Evolutionary conservation across 2,329 filamentous ascomycete species (phyloP).

Genomic region (Calonectria pseudoreteaudii): DNA sequence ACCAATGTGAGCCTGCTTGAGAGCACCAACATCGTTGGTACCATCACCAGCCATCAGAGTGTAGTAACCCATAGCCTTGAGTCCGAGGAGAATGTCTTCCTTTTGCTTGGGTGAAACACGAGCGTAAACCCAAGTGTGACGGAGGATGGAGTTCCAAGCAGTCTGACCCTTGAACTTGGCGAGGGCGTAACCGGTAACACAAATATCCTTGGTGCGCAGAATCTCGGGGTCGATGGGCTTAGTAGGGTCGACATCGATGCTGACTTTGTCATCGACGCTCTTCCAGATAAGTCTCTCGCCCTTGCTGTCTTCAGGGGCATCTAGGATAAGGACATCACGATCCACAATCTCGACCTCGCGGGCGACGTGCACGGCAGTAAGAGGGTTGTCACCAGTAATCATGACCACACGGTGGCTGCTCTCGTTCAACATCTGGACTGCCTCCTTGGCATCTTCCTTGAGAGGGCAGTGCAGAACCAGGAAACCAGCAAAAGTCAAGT

Average conservation of each 20-base stretch:
- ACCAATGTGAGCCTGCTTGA: slow-evolving; percentile 98
- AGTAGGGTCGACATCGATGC: slow-evolving; percentile 85
- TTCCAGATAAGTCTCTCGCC: slow-evolving; percentile 91
- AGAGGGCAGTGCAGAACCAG: slow-evolving; percentile 94
- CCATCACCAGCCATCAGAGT: slow-evolving; percentile 99
- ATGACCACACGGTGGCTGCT: slow-evolving; percentile 98
- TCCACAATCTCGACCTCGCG: slow-evolving; percentile 98
- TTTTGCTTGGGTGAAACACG: slow-evolving; percentile 99
- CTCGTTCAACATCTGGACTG: slow-evolving; percentile 97
- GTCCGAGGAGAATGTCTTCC: slow-evolving; percentile 95
- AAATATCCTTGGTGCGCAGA: slow-evolving; percentile 87
- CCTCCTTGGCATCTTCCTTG: slow-evolving; percentile 94
- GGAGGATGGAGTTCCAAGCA: slow-evolving; percentile 81
- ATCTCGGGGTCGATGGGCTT: slow-evolving; percentile 86
- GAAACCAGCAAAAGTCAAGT: slow-evolving; percentile 92
- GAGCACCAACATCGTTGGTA: slow-evolving; percentile 95
- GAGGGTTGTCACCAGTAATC: slow-evolving; percentile 98
- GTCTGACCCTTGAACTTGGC: slow-evolving; percentile 86
- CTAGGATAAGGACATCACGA: slow-evolving; percentile 91
- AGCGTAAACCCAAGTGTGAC: slow-evolving; percentile 96
- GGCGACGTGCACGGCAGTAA: slow-evolving; percentile 96
- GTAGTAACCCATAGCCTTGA: slow-evolving; percentile 97
- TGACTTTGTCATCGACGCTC: slow-evolving; percentile 90
- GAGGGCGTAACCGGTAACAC: slow-evolving; percentile 94
- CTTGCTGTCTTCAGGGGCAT: slow-evolving; percentile 91